phyloP scores from a whole-genome alignment of 352 stramenopile genomes.

The Pythium pectinolyticum region DNA sequence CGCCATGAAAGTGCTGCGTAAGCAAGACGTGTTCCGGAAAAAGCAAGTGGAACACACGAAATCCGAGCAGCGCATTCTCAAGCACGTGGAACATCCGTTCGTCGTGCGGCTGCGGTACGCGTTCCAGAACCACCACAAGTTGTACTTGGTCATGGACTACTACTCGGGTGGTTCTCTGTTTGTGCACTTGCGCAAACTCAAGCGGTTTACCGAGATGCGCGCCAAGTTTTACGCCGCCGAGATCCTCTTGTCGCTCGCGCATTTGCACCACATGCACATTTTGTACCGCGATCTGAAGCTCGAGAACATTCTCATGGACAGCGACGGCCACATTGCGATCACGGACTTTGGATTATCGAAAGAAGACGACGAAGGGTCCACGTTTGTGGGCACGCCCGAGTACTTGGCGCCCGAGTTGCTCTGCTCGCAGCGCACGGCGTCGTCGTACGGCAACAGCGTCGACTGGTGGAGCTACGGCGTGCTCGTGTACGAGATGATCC shows the following conservation, averaged over 20 bases:
- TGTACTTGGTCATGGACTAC: slow-evolving; percentile 91
- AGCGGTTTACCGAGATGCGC: slow-evolving; percentile 63
- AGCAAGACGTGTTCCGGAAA: slow-evolving; percentile 85
- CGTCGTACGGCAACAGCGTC: slow-evolving; percentile 82
- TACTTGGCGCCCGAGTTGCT: slow-evolving; percentile 85
- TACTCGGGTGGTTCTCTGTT: slow-evolving; percentile 86
- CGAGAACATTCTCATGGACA: slow-evolving; percentile 90
- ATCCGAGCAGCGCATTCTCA: slow-evolving; percentile 88
- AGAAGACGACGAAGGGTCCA: slow-evolving; percentile 81
- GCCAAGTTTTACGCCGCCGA: slow-evolving; percentile 87
- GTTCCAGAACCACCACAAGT: slow-evolving; percentile 88
- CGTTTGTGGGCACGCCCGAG: slow-evolving; percentile 81
- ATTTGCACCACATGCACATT: slow-evolving; percentile 88
- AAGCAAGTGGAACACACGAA: slow-evolving; percentile 88
- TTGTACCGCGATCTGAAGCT: slow-evolving; percentile 90
- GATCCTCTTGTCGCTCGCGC: slow-evolving; percentile 74
- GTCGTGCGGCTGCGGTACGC: slow-evolving; percentile 86
- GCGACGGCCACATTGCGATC: slow-evolving; percentile 78
- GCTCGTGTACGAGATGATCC: slow-evolving; percentile 88
- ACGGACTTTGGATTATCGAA: slow-evolving; percentile 90
- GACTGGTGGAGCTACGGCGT: slow-evolving; percentile 89
- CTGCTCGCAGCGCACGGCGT: slow-evolving; percentile 65
- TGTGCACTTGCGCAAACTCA: slow-evolving; percentile 79
- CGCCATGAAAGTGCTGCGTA: slow-evolving; percentile 89
- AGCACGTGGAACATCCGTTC: slow-evolving; percentile 86